A percentile compares a stretch with the other conserved stretches of the same genome.
These are phyloP conservation scores for Hypoxylon sp. DNA, from an alignment of 2,329 filamentous ascomycete genomes.

Conservation along the genomic window DNA sequence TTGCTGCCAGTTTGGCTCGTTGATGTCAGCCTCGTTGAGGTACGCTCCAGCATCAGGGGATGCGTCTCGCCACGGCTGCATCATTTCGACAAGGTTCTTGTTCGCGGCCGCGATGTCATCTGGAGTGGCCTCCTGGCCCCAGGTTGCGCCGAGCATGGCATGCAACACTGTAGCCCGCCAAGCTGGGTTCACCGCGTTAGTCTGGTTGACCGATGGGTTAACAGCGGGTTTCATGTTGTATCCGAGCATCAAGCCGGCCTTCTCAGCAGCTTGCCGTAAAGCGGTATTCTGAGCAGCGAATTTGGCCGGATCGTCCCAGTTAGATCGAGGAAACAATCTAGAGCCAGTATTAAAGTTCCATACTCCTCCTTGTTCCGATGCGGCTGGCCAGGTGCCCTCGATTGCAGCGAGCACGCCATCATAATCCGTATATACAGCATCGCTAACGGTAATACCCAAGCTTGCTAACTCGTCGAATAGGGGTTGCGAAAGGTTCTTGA, in stretches of 20 bases:
- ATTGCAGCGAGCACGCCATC: conserved; percentile 37
- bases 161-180: conserved; percentile 41
- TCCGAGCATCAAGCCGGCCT: conserved; percentile 42
- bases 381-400: conserved; percentile 43
- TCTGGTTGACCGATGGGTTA: conserved; percentile 44
- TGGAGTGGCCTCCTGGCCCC: conserved; percentile 28
- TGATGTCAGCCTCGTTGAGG: conserved; percentile 67
- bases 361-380: conserved; percentile 37
- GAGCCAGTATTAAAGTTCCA: conserved; percentile 45
- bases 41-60: conserved; percentile 61
- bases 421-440: conserved; percentile 35
- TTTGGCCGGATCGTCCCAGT: conserved; percentile 42
- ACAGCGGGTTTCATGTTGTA: conserved; percentile 43
- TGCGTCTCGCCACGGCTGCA: conserved; percentile 43
- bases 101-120: conserved; percentile 33
- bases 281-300: conserved; percentile 39
- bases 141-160: conserved; percentile 40
- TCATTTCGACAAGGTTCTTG: conserved; percentile 40
- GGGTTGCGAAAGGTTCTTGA: conserved; percentile 32
- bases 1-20: conserved; percentile 61
- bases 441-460: conserved; percentile 34
- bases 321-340: conserved; percentile 44
- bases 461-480: conserved; percentile 37
- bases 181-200: conserved; percentile 45
- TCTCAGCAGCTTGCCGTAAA: conserved; percentile 36